Conservation (phyloP, 768 basidiomycete species). For the Gymnopilus junonius region DNA sequence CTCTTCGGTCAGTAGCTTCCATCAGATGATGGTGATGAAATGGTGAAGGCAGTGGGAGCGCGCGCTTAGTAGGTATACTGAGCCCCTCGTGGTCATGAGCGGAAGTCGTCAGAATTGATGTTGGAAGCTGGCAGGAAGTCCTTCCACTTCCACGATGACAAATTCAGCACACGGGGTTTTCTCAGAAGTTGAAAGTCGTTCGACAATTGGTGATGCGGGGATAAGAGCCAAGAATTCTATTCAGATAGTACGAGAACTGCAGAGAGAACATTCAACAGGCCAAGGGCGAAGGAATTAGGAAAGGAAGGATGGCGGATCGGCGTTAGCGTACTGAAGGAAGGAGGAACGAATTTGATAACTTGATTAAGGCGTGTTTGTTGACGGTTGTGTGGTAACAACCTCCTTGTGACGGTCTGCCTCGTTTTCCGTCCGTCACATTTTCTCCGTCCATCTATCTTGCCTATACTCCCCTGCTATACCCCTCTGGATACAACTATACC, state of each 20-base stretch:
- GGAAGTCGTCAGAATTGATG: background rate
- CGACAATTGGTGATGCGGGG: too few relatives aligned
- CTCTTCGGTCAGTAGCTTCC: background rate
- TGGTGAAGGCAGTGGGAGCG: background rate
- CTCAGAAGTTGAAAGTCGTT: background rate
- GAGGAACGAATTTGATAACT: background rate
- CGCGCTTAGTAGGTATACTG: background rate
- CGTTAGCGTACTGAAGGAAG: background rate
- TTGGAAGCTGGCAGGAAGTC: background rate
- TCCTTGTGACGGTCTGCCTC: background rate
- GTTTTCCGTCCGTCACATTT: background rate
- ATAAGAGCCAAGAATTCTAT: too few relatives aligned
- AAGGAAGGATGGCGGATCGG: background rate
- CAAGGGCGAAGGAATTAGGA: too few relatives aligned
- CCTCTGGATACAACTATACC: background rate
- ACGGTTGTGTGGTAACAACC: background rate
- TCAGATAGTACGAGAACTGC: too few relatives aligned
- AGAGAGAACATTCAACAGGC: too few relatives aligned
- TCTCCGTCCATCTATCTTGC: background rate
- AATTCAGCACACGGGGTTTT: background rate
- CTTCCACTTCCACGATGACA: background rate
- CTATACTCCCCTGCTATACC: background rate
- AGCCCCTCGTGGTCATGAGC: background rate
- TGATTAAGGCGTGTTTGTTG: background rate
- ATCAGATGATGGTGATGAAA: too few relatives aligned